Percentiles rank a stretch among this genome's conserved stretches.
Conservation (phyloP, 148 eudicot species). For the Dianthus caryophyllus region DNA sequence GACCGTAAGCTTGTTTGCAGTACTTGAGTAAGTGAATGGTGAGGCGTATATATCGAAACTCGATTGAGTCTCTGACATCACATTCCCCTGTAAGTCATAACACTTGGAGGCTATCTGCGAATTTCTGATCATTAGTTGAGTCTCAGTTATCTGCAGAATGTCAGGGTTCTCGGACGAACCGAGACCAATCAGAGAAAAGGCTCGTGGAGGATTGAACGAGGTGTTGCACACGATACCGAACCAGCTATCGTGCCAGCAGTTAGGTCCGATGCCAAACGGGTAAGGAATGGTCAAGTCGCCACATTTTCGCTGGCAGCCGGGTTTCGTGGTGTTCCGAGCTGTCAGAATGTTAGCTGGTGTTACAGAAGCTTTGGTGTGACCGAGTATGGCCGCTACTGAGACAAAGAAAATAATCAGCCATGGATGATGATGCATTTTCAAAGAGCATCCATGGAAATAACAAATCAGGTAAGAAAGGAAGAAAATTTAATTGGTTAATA, state of each 20-base stretch:
- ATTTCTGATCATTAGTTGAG: slow-evolving; percentile 19
- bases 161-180: not conserved
- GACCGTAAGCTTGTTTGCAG: slow-evolving; percentile 26
- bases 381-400: not conserved
- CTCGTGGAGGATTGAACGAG: slow-evolving; percentile 21
- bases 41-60: not conserved
- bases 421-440: slow-evolving; percentile 11
- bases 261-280: slow-evolving; percentile 27
- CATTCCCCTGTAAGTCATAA: slow-evolving; percentile 9
- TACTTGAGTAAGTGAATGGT: slow-evolving; percentile 1
- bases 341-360: slow-evolving; percentile 24
- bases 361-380: not conserved
- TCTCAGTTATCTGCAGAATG: slow-evolving; percentile 23
- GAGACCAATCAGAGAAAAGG: slow-evolving; percentile 14
- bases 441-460: not conserved
- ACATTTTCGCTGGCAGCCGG: slow-evolving; percentile 25
- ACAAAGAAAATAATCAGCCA: slow-evolving; percentile 5
- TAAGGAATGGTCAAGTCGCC: slow-evolving; percentile 25
- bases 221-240: slow-evolving; percentile 19
- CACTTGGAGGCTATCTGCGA: not conserved
- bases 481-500: not conserved
- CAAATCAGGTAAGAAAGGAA: not conserved
- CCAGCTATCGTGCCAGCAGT: slow-evolving; percentile 8
- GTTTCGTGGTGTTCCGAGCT: slow-evolving; percentile 26
- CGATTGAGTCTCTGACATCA: not conserved